Percentiles rank a stretch among this genome's conserved stretches.
phyloP scores from a whole-genome alignment of 2,329 filamentous ascomycete genomes.

The Claviceps quebecensis region DNA sequence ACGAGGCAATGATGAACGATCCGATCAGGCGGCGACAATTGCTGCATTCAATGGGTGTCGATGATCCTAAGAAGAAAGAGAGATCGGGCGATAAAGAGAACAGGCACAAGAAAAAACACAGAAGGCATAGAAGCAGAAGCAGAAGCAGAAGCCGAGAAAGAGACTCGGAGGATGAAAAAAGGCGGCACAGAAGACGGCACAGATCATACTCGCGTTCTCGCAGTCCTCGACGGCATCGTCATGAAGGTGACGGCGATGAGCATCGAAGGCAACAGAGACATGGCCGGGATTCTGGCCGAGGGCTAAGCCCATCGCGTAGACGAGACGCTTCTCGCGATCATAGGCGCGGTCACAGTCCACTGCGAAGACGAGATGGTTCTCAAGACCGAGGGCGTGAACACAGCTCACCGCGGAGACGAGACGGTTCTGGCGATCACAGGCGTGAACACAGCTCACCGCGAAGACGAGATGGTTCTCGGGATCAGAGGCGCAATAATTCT shows the following conservation, averaged over 20 bases:
- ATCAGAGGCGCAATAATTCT: constrained; percentile 3
- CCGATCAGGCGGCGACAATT: constrained; percentile 54
- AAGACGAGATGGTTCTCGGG: constrained; percentile 5
- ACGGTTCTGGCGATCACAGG: constrained; percentile 7
- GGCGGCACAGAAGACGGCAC: constrained; percentile 22
- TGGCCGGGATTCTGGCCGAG: constrained; percentile 13
- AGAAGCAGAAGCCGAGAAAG: constrained; percentile 5
- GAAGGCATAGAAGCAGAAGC: constrained; percentile 5
- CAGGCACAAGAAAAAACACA: constrained; percentile 10
- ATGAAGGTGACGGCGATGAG: constrained; percentile 9
- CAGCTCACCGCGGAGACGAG: too few species aligned
- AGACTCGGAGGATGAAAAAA: background rate
- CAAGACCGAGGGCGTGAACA: too few species aligned
- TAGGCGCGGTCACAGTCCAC: background rate
- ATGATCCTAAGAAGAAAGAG: constrained; percentile 32
- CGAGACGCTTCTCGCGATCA: constrained; percentile 10
- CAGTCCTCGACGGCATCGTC: constrained; percentile 23
- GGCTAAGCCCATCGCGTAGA: constrained; percentile 10
- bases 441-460: too few species aligned
- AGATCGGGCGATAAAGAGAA: constrained; percentile 18
- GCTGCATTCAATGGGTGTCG: constrained; percentile 47
- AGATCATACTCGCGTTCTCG: constrained; percentile 32
- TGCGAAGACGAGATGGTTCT: too few species aligned
- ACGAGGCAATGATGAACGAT: constrained; percentile 68
- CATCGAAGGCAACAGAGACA: constrained; percentile 7